Base-by-base conservation (phyloP, 805 yeast species). In the Lipomyces kockii region DNA sequence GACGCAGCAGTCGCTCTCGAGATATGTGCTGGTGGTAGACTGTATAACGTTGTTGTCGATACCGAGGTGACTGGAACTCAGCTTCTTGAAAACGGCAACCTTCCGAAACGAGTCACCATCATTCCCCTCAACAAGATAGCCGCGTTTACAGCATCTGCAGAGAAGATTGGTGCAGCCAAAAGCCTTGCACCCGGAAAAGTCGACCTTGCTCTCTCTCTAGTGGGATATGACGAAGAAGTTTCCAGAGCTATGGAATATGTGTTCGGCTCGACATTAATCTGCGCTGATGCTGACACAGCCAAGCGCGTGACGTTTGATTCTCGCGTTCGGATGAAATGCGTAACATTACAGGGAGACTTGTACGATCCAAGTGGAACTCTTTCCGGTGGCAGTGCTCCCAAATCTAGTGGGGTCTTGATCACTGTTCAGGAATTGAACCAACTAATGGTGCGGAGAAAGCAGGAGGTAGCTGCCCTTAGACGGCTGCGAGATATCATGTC, bases 281-380 rank as follows among this genome's bases (percentile, higher is more conserved):
- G 99, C 79, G 80, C 86, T 22, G 96, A 92, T 78, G 90, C 97
- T 0, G 89, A 89, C 17, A 87, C 97, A 0, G 98, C 99, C 0
- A 89, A 93, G 72, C 82, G 83, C 59, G 89, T 95, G n/a, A 91
- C 98, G 0, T 92, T 92, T 76, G 87, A 93, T 76, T 95, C 94
- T 0, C 84, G 86, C 63, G 87, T 94, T 17, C 83, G 91, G 70
- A 83, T 93, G 0, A 87, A 92, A 74, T 88, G 96, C 37, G 92
- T 96, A 17, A 95, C 99, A 0, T 77, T 90, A 43, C 93, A 92
- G 63, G 99, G 99, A 61, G 99, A 95, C 77, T 85, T 89, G 11
- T 95, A 93, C 78, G 99, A 95, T 76, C 99, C 99, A 0, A 92
- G 89, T 72, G 99, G 99, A 17, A 91, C 97, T 7, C 81, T 95